Evolutionary conservation across 1,284 basidiomycete genomes (phyloP).

Genomic region (Mycosarcoma mackinlayi): DNA sequence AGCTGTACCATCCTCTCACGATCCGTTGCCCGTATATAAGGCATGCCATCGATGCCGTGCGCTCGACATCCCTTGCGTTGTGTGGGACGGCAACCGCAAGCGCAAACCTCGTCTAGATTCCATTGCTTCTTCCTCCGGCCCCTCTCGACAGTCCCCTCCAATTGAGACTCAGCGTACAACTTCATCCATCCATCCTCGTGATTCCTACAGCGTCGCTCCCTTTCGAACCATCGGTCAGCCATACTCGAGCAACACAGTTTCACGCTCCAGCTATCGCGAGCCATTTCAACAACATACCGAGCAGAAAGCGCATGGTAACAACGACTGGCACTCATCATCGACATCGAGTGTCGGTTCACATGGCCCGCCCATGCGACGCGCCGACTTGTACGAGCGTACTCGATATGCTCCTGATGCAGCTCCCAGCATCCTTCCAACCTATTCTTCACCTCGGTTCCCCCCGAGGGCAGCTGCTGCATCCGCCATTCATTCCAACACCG

Average conservation of each 20-base stretch:
- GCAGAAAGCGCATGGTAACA: background rate
- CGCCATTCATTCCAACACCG: background rate
- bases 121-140: background rate
- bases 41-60: slow-evolving; percentile 40
- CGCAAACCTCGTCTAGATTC: slow-evolving; percentile 24
- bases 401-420: background rate
- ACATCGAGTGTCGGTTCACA: background rate
- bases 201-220: background rate
- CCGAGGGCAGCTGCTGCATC: background rate
- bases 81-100: slow-evolving; percentile 48
- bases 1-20: slow-evolving; percentile 25
- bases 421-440: background rate
- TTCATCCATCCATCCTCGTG: background rate
- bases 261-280: background rate
- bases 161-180: background rate
- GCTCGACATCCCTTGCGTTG: slow-evolving; percentile 44
- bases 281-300: background rate
- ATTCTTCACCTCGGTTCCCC: background rate
- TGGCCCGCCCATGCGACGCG: background rate
- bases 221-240: background rate
- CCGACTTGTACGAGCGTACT: slow-evolving; percentile 2
- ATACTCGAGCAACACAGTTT: background rate
- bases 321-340: background rate
- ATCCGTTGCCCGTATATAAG: slow-evolving; percentile 25
- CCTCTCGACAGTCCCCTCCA: background rate